Evolutionary conservation across 1,284 basidiomycete genomes (phyloP).

Genomic region (Ganoderma meredithae): DNA sequence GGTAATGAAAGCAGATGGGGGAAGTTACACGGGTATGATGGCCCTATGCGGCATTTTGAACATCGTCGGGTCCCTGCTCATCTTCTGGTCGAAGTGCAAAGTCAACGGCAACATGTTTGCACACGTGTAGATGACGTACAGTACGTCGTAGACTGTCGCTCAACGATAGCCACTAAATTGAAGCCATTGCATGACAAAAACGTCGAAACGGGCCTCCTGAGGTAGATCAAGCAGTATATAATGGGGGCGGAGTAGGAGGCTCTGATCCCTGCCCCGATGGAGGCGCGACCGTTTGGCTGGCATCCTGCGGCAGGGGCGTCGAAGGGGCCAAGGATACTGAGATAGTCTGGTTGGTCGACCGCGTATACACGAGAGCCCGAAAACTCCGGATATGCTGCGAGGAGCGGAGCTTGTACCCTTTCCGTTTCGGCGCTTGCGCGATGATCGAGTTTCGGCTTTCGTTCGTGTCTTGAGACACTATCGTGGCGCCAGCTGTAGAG

Average conservation of each 20-base stretch:
- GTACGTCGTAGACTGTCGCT: background rate
- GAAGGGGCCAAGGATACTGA: background rate
- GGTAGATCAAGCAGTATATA: background rate
- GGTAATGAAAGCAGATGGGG: constrained; percentile 51
- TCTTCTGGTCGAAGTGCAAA: constrained; percentile 53
- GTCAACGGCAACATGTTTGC: constrained; percentile 53
- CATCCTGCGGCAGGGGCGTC: background rate
- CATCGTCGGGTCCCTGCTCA: constrained; percentile 59
- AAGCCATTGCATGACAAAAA: background rate
- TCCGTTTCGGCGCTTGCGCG: background rate
- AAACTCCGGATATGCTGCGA: background rate
- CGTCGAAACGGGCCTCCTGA: background rate
- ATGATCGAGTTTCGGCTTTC: background rate
- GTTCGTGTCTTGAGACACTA: background rate
- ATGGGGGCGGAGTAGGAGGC: background rate
- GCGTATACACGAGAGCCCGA: background rate
- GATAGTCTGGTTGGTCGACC: background rate
- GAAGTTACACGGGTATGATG: constrained; percentile 58
- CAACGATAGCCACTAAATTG: too few relatives aligned
- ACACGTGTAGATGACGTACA: constrained; percentile 44
- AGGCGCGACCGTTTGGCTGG: background rate
- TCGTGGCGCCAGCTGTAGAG: background rate
- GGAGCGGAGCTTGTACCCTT: background rate
- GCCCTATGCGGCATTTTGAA: constrained; percentile 61
- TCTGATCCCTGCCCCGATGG: background rate